Base-by-base conservation (phyloP, 179 eudicot species). In the Amaranthus tricolor region DNA sequence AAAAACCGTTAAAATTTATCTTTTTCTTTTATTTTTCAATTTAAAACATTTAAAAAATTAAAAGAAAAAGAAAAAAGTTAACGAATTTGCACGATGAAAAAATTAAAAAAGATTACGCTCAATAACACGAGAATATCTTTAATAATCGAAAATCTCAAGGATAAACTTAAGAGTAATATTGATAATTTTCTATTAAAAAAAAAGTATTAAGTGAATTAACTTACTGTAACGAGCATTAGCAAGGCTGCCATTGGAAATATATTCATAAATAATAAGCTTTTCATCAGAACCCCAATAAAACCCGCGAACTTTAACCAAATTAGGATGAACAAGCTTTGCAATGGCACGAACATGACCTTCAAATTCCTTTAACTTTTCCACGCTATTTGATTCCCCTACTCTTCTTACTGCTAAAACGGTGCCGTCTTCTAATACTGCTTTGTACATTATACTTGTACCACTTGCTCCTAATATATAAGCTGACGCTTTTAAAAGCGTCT, bases 221-320 rank as follows among this genome's bases (percentile, higher is more conserved):
- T 89, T 73, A 94, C 98, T 81, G 82, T 88, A 83, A 72, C 97
- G 94, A n/a, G 90, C 94, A 76, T 88, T 94, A 66, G 98, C 96
- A 7, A 94, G 94, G 79, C 88, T 92, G 57, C 98, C 98, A 82
- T 93, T 91, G 54, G 97, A 91, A 73, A 90, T 91, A 64, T 84
- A 94, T 71, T 94, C 98, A 65, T 90, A 90, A 67, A 94, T 90
- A 1, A 94, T 75, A 5, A 94, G 89, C 88, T 94, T 94, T 80
- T 94, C 98, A 45, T 94, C 94, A 19, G 84, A 53, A 0, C 91
- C 91, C 98, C 98, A 94, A 15, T 87, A 92, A 61, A 94, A 94
- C 43, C 93, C 98, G 1, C 98, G 88, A 59, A 94, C 85, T 76
- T 88, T 82, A 14, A 92, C 97, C 84, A 94, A 50, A 65, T 92